Evolutionary conservation across 495 filamentous ascomycete species (phyloP).

Genomic region (Penicillium canescens): DNA sequence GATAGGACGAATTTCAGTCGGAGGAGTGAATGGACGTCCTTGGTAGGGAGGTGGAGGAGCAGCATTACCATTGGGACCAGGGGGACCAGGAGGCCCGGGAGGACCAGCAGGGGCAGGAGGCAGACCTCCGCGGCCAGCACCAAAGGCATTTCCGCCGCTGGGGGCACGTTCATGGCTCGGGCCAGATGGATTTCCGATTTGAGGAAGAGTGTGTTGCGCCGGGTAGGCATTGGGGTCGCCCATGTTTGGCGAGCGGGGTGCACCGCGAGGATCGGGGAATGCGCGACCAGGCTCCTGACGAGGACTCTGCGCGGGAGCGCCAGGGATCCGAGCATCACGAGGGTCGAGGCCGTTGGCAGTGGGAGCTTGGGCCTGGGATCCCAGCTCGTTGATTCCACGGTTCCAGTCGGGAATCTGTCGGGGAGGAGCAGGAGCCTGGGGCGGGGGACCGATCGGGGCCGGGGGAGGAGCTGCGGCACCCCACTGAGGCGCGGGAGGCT

Average conservation of each 20-base stretch:
- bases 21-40: slow-evolving; percentile 65
- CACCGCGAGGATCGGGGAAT: slow-evolving; percentile 72
- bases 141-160: slow-evolving; percentile 55
- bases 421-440: slow-evolving; percentile 64
- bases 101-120: slow-evolving; percentile 4
- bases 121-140: slow-evolving; percentile 22
- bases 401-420: slow-evolving; percentile 67
- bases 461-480: slow-evolving; percentile 65
- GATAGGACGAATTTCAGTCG: slow-evolving; percentile 81
- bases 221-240: slow-evolving; percentile 62
- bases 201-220: slow-evolving; percentile 58
- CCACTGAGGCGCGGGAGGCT: slow-evolving; percentile 85
- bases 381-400: slow-evolving; percentile 72
- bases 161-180: slow-evolving; percentile 52
- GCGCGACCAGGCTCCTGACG: slow-evolving; percentile 68
- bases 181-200: slow-evolving; percentile 56
- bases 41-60: slow-evolving; percentile 57
- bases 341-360: slow-evolving; percentile 77
- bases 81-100: slow-evolving; percentile 39
- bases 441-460: slow-evolving; percentile 61
- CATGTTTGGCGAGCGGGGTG: slow-evolving; percentile 65
- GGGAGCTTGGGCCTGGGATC: slow-evolving; percentile 64
- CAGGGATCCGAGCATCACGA: slow-evolving; percentile 67
- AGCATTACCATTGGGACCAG: slow-evolving; percentile 57
- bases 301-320: slow-evolving; percentile 67